Evolutionary conservation across 2,329 filamentous ascomycete genomes (phyloP).

Genomic region (Exophiala mesophila): DNA sequence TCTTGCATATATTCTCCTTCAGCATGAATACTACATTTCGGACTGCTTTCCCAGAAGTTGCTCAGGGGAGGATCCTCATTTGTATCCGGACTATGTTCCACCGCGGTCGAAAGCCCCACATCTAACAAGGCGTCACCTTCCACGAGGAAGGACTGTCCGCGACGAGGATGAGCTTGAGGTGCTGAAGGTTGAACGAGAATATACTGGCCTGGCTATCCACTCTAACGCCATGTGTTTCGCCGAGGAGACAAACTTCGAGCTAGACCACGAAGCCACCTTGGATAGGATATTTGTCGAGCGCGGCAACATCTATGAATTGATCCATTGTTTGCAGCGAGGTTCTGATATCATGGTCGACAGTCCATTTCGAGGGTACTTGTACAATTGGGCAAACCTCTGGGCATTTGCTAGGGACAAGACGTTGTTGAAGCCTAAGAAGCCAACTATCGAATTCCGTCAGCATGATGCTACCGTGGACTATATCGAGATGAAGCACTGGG

Average conservation of each 20-base stretch:
- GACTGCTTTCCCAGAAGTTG: conserved; percentile 21
- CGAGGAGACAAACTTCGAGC: conserved; percentile 15
- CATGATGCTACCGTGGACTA: conserved; percentile 19
- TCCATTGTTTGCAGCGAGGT: conserved; percentile 1
- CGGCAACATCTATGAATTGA: conserved; percentile 12
- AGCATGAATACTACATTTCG: conserved; percentile 21
- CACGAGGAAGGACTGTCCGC: no score
- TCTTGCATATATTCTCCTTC: conserved; percentile 20
- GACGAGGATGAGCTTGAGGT: conserved; percentile 12
- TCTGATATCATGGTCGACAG: neutral
- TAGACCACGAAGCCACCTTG: conserved; percentile 5
- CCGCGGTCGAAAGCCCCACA: conserved; percentile 2
- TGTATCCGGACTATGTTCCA: neutral
- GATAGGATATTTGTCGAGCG: conserved; percentile 13
- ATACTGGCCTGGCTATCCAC: conserved; percentile 16
- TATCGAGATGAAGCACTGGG: conserved; percentile 16
- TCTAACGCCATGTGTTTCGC: no score
- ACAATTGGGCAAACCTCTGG: conserved; percentile 20
- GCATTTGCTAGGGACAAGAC: conserved; percentile 12
- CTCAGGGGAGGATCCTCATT: conserved; percentile 7
- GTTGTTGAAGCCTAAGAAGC: conserved; percentile 15
- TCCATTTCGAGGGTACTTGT: conserved; percentile 16
- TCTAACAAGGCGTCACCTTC: no score
- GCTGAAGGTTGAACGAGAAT: conserved; percentile 12
- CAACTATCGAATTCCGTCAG: conserved; percentile 24